A percentile compares a stretch with the other conserved stretches of the same genome.
Evolutionary conservation across 208 protist species (phyloP).

Genomic region (Endotrypanum monterogeii): DNA sequence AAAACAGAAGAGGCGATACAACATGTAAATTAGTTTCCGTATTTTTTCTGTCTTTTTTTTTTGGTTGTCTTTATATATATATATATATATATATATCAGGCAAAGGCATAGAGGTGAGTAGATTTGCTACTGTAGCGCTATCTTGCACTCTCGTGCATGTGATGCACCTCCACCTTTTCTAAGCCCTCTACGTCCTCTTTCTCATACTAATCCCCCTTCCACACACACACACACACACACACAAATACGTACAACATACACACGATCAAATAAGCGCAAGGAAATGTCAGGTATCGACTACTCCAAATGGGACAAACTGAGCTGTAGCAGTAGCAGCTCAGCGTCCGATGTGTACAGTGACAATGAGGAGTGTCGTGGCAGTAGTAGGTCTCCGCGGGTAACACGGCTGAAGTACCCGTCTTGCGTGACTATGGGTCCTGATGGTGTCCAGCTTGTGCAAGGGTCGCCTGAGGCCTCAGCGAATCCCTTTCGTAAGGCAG

Average conservation of each 20-base stretch:
- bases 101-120: no score
- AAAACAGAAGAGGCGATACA: no score
- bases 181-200: background rate
- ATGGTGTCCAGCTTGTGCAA: constrained; percentile 49
- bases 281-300: constrained; percentile 72
- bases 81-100: no score
- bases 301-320: constrained; percentile 81
- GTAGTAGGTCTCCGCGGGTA: constrained; percentile 28
- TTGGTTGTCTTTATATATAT: background rate
- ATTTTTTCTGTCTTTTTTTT: background rate
- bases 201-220: no score
- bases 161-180: background rate
- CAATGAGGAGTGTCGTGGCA: background rate
- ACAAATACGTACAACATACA: no score
- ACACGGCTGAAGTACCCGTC: constrained; percentile 68
- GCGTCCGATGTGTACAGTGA: background rate
- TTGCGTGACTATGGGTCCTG: constrained; percentile 61
- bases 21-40: background rate
- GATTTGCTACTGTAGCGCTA: background rate
- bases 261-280: background rate
- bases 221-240: no score
- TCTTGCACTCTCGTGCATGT: background rate
- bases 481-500: constrained; percentile 42
- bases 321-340: constrained; percentile 31
- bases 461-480: constrained; percentile 35